Percentiles rank a stretch among this genome's conserved stretches.
Evolutionary conservation across 805 yeast genomes (phyloP).

Genomic region (Saccharomycopsis sp.): DNA sequence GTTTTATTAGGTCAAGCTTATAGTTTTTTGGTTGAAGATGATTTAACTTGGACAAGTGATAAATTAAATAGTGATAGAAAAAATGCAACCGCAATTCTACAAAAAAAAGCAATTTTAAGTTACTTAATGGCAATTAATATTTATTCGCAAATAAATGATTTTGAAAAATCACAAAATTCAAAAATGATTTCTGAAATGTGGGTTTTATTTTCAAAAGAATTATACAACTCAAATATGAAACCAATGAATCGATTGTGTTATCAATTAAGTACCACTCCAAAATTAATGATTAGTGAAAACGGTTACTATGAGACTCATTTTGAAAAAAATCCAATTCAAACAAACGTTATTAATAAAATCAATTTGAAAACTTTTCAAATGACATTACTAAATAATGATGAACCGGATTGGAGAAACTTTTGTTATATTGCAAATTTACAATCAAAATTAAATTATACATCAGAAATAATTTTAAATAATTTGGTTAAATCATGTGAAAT

Average conservation of each 20-base stretch:
- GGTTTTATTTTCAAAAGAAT: constrained; percentile 44
- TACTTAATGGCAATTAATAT: constrained; percentile 62
- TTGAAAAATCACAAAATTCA: constrained; percentile 21
- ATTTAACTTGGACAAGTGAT: constrained; percentile 86
- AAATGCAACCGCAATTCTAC: constrained; percentile 47
- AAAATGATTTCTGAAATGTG: constrained; percentile 36
- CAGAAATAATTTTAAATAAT: constrained; percentile 27
- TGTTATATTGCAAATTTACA: constrained; percentile 51
- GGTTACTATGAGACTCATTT: constrained; percentile 21
- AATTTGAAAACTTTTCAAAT: constrained; percentile 35
- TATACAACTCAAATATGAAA: constrained; percentile 42
- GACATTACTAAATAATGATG: constrained; percentile 30
- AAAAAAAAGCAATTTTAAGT: constrained; percentile 61
- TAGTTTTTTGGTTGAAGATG: constrained; percentile 76
- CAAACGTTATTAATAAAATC: constrained; percentile 27
- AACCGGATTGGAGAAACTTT: constrained; percentile 48
- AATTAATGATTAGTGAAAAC: constrained; percentile 21
- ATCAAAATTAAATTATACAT: constrained; percentile 32
- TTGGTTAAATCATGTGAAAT: constrained; percentile 35
- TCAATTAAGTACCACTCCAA: constrained; percentile 30
- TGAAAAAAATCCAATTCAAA: constrained; percentile 21
- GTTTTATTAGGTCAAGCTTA: constrained; percentile 69
- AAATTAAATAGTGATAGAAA: constrained; percentile 61
- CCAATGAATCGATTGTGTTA: constrained; percentile 61
- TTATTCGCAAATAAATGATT: constrained; percentile 21